Evolutionary conservation across 2,329 filamentous ascomycete genomes (phyloP), one percentile per base, ranked within the genome.

Genomic region (Trichoderma endophyticum): DNA sequence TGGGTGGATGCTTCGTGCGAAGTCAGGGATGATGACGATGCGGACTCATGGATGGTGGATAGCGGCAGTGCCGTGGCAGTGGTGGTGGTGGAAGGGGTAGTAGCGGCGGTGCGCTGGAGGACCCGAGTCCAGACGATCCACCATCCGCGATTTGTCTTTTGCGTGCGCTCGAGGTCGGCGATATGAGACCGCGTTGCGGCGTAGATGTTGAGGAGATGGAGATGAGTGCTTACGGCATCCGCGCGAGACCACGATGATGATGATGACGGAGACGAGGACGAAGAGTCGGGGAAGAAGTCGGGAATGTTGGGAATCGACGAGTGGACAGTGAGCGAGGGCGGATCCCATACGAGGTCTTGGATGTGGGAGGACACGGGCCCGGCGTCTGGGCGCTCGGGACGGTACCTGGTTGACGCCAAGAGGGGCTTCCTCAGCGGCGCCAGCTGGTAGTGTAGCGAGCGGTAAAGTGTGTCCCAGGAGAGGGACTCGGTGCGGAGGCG

Each of bases 301-400:
- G 89, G 89, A 57, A 92, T 91, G 75, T 86, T 89, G n/a, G 90
- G 90, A 59, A 92, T 86, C 0, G 88, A 90, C n/a, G 87, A 90
- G 75, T 89, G 87, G 4, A 91, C 81, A 0, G 86, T 89, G 71
- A 90, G 80, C 1, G 83, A 80, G 67, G 80, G 78, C 0, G 89
- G 86, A 72, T 92, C 89, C 86, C 88, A 92, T 69, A 91, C 81
- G 9, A 92, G 83, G 75, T 91, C 89, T 77, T 88, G 90, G 34
- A 91, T 90, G 36, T 81, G 83, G 1, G 83, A 81, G 1, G 79
- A 71, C 6, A 77, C 76, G 18, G 77, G 72, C 21, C 78, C 75
- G n/a, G 74, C 64, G 18, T 74, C 76, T 57, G 63, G 87, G 63
- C 83, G 84, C n/a, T 83, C 83, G 0, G 88, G 86, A 5, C 89